These are phyloP conservation scores for Persicaria tinctoria DNA, from an alignment of 148 eudicot species.

Conservation along the genomic window DNA sequence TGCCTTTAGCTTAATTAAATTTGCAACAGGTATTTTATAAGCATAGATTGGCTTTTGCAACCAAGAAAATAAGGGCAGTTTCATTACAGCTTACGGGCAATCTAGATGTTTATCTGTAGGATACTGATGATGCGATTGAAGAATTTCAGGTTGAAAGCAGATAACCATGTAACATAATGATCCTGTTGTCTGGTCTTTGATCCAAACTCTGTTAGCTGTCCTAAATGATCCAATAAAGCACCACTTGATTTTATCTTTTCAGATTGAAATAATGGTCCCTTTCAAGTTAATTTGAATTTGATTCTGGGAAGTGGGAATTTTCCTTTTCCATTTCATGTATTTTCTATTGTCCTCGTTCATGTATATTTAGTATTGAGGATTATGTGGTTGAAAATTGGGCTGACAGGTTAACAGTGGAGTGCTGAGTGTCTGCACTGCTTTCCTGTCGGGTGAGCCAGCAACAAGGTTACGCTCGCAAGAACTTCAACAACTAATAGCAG, in stretches of 20 bases:
- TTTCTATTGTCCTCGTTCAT: neutral
- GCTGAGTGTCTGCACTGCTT: slow-evolving; percentile 95
- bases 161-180: neutral
- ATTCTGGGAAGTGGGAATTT: neutral
- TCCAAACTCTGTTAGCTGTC: too few species aligned
- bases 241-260: neutral
- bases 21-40: neutral
- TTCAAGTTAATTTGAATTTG: neutral
- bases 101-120: neutral
- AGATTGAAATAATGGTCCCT: neutral
- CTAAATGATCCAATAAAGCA: neutral
- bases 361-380: neutral
- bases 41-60: neutral
- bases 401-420: slow-evolving; percentile 97
- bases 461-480: slow-evolving; percentile 97
- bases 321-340: neutral
- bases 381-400: slow-evolving; percentile 9
- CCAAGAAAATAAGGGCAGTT: neutral
- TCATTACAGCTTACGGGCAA: neutral
- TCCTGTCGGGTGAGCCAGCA: slow-evolving; percentile 96
- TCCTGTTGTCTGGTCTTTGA: too few species aligned
- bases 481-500: slow-evolving; percentile 94
- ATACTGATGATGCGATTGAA: neutral
- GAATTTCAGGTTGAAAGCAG: neutral
- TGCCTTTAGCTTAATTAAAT: neutral